A percentile compares a stretch with the other conserved stretches of the same genome.
These are phyloP conservation scores for Hortaea werneckii DNA, from an alignment of 2,329 filamentous ascomycete species.

Conservation along the genomic window DNA sequence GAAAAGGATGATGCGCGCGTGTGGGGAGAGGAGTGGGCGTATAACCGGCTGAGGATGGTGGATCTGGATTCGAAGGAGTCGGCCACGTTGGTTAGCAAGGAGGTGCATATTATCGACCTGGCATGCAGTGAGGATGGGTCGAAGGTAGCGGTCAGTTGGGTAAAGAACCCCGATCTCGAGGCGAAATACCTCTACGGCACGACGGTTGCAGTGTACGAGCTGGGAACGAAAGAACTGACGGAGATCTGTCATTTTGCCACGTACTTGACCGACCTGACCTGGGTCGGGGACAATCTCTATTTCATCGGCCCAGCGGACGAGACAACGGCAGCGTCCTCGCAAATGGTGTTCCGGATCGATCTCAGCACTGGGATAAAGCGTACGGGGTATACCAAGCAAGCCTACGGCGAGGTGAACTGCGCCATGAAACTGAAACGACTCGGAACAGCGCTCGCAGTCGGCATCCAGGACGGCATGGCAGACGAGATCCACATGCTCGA, in stretches of 20 bases:
- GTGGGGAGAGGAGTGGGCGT: conserved; percentile 29
- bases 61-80: conserved; percentile 21
- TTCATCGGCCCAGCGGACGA: conserved; percentile 7
- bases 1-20: conserved; percentile 26
- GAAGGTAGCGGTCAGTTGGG: conserved; percentile 15
- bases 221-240: conserved; percentile 1
- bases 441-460: conserved; percentile 9
- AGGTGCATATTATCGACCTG: conserved; percentile 20
- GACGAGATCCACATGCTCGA: conserved; percentile 12
- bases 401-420: conserved; percentile 12
- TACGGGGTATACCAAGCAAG: conserved; percentile 3
- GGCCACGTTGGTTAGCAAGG: conserved; percentile 8
- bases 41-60: conserved; percentile 23
- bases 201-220: conserved; percentile 9
- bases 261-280: conserved; percentile 3
- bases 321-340: background rate
- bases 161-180: conserved; percentile 20
- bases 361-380: background rate
- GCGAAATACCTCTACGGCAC: conserved; percentile 12
- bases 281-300: conserved; percentile 10
- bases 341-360: conserved; percentile 1
- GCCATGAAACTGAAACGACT: conserved; percentile 6
- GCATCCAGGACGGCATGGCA: conserved; percentile 14
- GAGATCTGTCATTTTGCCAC: conserved; percentile 1
- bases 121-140: conserved; percentile 20